These are phyloP conservation scores for Trichocladium antarcticum DNA, from an alignment of 495 filamentous ascomycete genomes.

Conservation along the genomic window DNA sequence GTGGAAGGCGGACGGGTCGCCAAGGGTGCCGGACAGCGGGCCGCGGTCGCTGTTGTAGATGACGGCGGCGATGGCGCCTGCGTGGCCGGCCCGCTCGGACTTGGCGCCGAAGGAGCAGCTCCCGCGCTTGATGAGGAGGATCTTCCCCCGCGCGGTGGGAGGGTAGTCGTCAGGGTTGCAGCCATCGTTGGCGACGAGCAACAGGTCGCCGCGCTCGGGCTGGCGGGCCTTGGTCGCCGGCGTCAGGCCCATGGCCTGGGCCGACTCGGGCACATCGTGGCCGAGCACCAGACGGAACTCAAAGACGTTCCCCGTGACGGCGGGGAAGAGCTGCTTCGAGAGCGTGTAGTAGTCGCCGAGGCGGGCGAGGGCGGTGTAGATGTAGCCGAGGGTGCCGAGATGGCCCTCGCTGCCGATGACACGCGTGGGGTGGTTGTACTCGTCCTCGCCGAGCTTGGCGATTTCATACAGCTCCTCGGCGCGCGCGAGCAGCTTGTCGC, in stretches of 20 bases:
- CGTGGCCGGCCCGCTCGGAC: slow-evolving; percentile 44
- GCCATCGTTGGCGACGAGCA: slow-evolving; percentile 38
- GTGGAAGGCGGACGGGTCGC: slow-evolving; percentile 40
- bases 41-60: slow-evolving; percentile 48
- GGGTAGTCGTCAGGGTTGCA: slow-evolving; percentile 41
- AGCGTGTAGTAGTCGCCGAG: slow-evolving; percentile 49
- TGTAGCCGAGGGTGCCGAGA: slow-evolving; percentile 47
- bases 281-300: slow-evolving; percentile 47
- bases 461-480: slow-evolving; percentile 47
- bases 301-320: slow-evolving; percentile 47
- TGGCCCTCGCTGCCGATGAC: slow-evolving; percentile 55
- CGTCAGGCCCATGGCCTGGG: slow-evolving; percentile 47
- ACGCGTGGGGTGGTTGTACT: slow-evolving; percentile 51
- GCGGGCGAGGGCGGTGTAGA: slow-evolving; percentile 38
- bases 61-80: slow-evolving; percentile 49
- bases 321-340: slow-evolving; percentile 47
- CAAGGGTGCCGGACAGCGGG: slow-evolving; percentile 43
- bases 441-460: slow-evolving; percentile 41
- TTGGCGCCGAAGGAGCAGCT: slow-evolving; percentile 50
- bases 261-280: slow-evolving; percentile 39
- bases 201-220: slow-evolving; percentile 38
- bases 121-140: slow-evolving; percentile 49
- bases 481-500: slow-evolving; percentile 40
- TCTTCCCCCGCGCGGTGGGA: slow-evolving; percentile 32
- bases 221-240: slow-evolving; percentile 47